Percentiles rank a stretch among this genome's conserved stretches.
phyloP scores from a whole-genome alignment of 2,329 filamentous ascomycete species.

The Phyllosticta capitalensis region DNA sequence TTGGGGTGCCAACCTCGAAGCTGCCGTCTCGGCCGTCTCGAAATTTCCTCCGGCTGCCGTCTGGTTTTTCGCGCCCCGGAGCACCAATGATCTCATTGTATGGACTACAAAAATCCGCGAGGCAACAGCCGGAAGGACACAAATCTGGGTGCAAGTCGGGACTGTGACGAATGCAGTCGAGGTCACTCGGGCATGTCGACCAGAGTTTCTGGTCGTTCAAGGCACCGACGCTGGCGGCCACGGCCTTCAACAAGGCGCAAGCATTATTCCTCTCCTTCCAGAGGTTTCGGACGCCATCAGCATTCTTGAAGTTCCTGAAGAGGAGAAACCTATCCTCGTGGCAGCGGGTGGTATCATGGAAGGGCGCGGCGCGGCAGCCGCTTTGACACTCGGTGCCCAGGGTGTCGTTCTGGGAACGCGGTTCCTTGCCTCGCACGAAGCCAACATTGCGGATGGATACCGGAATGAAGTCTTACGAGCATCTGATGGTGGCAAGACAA shows the following conservation, averaged over 20 bases:
- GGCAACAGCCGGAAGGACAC: slow-evolving; percentile 26
- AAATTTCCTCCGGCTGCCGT: slow-evolving; percentile 48
- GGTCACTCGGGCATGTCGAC: slow-evolving; percentile 36
- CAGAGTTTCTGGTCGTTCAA: slow-evolving; percentile 53
- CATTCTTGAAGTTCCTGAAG: slow-evolving; percentile 14
- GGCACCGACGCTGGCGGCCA: slow-evolving; percentile 57
- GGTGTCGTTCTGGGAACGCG: slow-evolving; percentile 55
- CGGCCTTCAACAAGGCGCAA: slow-evolving; percentile 45
- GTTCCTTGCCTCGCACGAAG: slow-evolving; percentile 47
- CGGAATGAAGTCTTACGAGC: slow-evolving; percentile 36
- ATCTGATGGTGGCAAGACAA: slow-evolving; percentile 43
- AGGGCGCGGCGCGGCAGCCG: slow-evolving; percentile 46
- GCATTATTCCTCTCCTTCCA: slow-evolving; percentile 48
- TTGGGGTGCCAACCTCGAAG: slow-evolving; percentile 37
- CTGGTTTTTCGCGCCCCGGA: slow-evolving; percentile 57
- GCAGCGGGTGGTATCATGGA: slow-evolving; percentile 54
- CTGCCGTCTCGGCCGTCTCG: slow-evolving; percentile 41
- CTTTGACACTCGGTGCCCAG: slow-evolving; percentile 42
- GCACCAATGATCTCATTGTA: slow-evolving; percentile 26
- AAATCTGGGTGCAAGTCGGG: slow-evolving; percentile 53
- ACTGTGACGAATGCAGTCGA: slow-evolving; percentile 47
- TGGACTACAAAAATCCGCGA: slow-evolving; percentile 24
- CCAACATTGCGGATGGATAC: slow-evolving; percentile 39
- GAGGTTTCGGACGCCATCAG: slow-evolving; percentile 44
- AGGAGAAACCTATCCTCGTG: slow-evolving; percentile 32